Evolutionary conservation across 768 basidiomycete species (phyloP).

Genomic region (Suillus lakei): DNA sequence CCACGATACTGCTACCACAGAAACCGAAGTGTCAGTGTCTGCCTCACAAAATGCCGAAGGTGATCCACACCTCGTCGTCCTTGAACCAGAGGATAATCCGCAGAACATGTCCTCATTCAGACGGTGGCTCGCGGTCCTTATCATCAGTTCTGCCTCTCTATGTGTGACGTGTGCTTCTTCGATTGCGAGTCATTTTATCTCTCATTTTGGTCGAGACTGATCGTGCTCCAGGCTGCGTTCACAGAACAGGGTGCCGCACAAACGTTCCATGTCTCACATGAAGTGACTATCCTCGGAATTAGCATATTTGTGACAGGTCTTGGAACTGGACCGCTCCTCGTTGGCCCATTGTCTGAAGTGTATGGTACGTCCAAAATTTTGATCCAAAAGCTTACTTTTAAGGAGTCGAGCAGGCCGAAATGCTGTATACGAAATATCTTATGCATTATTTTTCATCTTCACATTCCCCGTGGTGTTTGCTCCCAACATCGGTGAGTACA

Average conservation of each 20-base stretch:
- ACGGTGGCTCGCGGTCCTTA: constrained; percentile 54
- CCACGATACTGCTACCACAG: constrained; percentile 14
- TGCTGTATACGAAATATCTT: constrained; percentile 65
- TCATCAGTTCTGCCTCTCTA: constrained; percentile 51
- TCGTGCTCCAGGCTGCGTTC: constrained; percentile 52
- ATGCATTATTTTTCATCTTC: constrained; percentile 61
- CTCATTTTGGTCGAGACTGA: background rate
- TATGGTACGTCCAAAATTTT: constrained; percentile 25
- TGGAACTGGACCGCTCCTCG: constrained; percentile 37
- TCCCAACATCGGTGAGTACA: constrained; percentile 55
- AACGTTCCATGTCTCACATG: constrained; percentile 55
- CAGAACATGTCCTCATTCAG: constrained; percentile 42
- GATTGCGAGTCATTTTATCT: constrained; percentile 43
- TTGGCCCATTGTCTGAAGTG: constrained; percentile 49
- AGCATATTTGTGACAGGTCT: constrained; percentile 49
- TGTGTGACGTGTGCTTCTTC: constrained; percentile 63
- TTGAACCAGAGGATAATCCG: constrained; percentile 49
- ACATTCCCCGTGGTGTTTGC: constrained; percentile 79
- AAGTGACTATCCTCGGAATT: constrained; percentile 54
- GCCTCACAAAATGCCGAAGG: constrained; percentile 10
- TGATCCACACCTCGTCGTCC: constrained; percentile 33
- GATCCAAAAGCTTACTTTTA: background rate
- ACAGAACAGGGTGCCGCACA: constrained; percentile 63
- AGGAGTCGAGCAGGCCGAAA: constrained; percentile 54
- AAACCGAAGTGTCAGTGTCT: background rate